Evolutionary conservation across 139 green algal species (phyloP), one percentile per base, ranked within the genome.

Genomic region (Coccomyxa sp.): DNA sequence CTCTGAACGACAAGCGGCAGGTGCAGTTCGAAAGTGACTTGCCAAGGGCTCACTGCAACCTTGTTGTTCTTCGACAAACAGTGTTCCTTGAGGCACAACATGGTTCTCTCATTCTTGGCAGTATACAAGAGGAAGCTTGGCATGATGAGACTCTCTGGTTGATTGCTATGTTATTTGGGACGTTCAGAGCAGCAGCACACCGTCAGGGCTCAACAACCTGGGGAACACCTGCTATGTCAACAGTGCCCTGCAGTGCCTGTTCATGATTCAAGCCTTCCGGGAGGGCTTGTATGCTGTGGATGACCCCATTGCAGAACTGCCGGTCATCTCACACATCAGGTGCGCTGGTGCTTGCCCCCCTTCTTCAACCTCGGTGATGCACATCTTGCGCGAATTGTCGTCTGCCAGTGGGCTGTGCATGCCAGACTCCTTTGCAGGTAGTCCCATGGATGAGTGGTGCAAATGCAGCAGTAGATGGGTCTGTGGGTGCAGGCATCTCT

Each of bases 171-270:
- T 51, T 7, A 51, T 51, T 51, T 51, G 38, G 38, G 38, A 51
- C 38, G 30, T 16, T 74, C 87, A 92, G 84, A 79, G 85, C 11
- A 25, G 59, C 14, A n/a, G 74, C 67, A 16, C 57, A 23, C 94
- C 93, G 0, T 87, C 86, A 21, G 95, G 95, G 0, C 85, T 98
- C 67, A 85, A 84, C 77, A 98, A 98, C 87, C 88, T 97, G 17
- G 95, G 94, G 68, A 95, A 95, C 88, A 97, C 94, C 11, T 98
- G 95, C 91, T 98, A 98, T 84, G 90, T 94, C 14, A 97, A 96
- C 85, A 89, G 83, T 17, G 93, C 92, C 32, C 87, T 98, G 76
- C 95, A 98, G 88, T 94, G 92, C 84, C 87, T 98, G 38, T 95
- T 92, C 85, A 86, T 89, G 60, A 90, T 91, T 17, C 83, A 82